These are phyloP conservation scores for Thalia dealbata DNA, from an alignment of 176 grass and related monocot species.

Conservation along the genomic window DNA sequence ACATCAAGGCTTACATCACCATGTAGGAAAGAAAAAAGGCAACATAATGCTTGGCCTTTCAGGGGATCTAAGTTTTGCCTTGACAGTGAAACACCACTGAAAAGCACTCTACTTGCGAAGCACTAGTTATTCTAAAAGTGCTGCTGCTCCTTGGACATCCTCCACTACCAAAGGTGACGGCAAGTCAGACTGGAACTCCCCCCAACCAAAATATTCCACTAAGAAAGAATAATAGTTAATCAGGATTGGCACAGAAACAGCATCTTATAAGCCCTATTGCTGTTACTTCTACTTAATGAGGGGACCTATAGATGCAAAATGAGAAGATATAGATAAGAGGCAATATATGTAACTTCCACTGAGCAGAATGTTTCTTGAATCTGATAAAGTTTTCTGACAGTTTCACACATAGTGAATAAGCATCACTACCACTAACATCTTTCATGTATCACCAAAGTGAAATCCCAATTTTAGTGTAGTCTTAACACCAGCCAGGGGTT, in stretches of 20 bases:
- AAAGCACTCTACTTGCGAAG: conserved; percentile 12
- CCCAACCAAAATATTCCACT: conserved; percentile 2
- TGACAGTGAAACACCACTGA: conserved; percentile 4
- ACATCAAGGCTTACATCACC: conserved; percentile 22
- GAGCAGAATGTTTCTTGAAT: neutral
- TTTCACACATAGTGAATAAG: neutral
- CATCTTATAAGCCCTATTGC: conserved; percentile 11
- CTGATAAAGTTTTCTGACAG: too few species aligned
- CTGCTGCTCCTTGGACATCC: conserved; percentile 1
- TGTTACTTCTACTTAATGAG: neutral
- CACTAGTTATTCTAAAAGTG: conserved; percentile 16
- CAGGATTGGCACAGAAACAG: neutral
- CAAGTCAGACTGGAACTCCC: neutral
- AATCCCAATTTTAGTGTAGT: neutral
- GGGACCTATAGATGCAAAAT: neutral
- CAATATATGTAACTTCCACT: conserved; percentile 13
- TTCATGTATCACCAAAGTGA: neutral
- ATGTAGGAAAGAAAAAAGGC: conserved; percentile 9
- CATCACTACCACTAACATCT: too few species aligned
- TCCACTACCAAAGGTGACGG: conserved; percentile 1
- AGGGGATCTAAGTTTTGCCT: conserved; percentile 17
- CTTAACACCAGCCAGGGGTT: too few species aligned
- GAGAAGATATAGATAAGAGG: neutral
- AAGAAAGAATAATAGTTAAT: conserved; percentile 3
- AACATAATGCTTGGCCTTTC: conserved; percentile 24